Percentiles rank a stretch among this genome's conserved stretches.
phyloP scores from a whole-genome alignment of 1,284 basidiomycete genomes.

The Ceratobasidium sp. region DNA sequence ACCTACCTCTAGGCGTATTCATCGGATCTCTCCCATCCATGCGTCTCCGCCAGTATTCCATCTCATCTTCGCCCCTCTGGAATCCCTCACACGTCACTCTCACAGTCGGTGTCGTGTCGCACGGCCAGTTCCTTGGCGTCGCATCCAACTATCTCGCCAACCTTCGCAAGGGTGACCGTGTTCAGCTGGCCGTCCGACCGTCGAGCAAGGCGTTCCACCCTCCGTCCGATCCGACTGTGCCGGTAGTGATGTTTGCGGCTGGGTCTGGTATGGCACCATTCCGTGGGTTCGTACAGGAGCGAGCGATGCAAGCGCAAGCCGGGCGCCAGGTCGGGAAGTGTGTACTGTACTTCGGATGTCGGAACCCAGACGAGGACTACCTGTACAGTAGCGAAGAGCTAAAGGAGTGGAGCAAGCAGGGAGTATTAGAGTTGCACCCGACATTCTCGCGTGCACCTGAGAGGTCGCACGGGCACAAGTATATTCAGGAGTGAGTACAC shows the following conservation, averaged over 20 bases:
- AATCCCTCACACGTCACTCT: conserved; percentile 64
- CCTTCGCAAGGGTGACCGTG: conserved; percentile 62
- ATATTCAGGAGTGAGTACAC: conserved; percentile 65
- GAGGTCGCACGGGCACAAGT: conserved; percentile 63
- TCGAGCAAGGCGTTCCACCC: conserved; percentile 66
- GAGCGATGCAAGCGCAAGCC: conserved; percentile 64
- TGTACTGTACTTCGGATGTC: conserved; percentile 68
- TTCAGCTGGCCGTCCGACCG: conserved; percentile 65
- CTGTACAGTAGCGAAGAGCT: conserved; percentile 60
- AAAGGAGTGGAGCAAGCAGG: conserved; percentile 62
- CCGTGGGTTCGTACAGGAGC: conserved; percentile 69
- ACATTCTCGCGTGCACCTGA: conserved; percentile 64
- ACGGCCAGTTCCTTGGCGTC: conserved; percentile 63
- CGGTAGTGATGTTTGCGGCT: conserved; percentile 67
- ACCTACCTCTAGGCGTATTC: conserved; percentile 62
- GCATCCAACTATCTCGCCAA: conserved; percentile 66
- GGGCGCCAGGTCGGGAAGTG: conserved; percentile 64
- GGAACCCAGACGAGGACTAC: conserved; percentile 63
- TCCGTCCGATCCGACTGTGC: conserved; percentile 62
- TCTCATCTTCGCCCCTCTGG: conserved; percentile 68
- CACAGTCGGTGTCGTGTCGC: conserved; percentile 64
- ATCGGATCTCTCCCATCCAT: conserved; percentile 66
- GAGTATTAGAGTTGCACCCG: conserved; percentile 66
- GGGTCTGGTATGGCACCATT: conserved; percentile 69
- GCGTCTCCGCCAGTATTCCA: conserved; percentile 68